Evolutionary conservation across 2,329 filamentous ascomycete genomes (phyloP).

Genomic region (Talaromyces sp.): DNA sequence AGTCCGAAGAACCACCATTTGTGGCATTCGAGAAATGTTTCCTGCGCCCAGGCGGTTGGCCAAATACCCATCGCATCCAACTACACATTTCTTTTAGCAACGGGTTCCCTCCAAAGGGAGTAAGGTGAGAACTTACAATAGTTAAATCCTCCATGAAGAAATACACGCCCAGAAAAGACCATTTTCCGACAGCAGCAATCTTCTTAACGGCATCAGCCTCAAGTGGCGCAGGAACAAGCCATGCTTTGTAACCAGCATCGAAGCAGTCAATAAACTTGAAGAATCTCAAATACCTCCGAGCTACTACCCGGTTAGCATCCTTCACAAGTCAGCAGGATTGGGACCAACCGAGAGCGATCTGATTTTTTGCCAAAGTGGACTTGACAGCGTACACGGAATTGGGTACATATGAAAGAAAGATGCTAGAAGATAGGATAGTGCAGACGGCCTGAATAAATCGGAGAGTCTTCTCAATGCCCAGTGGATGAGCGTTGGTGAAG

Average conservation of each 20-base stretch:
- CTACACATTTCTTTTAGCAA: slow-evolving; percentile 26
- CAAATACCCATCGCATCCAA: slow-evolving; percentile 53
- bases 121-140: slow-evolving; percentile 49
- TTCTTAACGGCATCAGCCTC: slow-evolving; percentile 28
- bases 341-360: slow-evolving; percentile 43
- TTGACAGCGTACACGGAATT: slow-evolving; percentile 28
- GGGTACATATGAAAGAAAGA: slow-evolving; percentile 11
- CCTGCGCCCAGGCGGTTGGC: slow-evolving; percentile 40
- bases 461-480: slow-evolving; percentile 39
- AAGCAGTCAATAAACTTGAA: slow-evolving; percentile 67
- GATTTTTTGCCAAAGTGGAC: slow-evolving; percentile 38
- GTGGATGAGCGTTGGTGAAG: slow-evolving; percentile 29
- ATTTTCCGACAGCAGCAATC: slow-evolving; percentile 54
- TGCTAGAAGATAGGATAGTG: slow-evolving; percentile 28
- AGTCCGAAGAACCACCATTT: slow-evolving; percentile 68
- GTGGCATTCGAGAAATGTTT: slow-evolving; percentile 59
- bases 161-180: slow-evolving; percentile 63
- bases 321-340: background rate
- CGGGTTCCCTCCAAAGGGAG: background rate
- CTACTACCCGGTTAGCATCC: background rate
- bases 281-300: slow-evolving; percentile 62
- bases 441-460: slow-evolving; percentile 39
- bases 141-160: slow-evolving; percentile 64
- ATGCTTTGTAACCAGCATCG: slow-evolving; percentile 48
- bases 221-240: slow-evolving; percentile 17